Base-by-base conservation (phyloP, 495 filamentous ascomycete species). In the Hyaloscypha hepaticicola region DNA sequence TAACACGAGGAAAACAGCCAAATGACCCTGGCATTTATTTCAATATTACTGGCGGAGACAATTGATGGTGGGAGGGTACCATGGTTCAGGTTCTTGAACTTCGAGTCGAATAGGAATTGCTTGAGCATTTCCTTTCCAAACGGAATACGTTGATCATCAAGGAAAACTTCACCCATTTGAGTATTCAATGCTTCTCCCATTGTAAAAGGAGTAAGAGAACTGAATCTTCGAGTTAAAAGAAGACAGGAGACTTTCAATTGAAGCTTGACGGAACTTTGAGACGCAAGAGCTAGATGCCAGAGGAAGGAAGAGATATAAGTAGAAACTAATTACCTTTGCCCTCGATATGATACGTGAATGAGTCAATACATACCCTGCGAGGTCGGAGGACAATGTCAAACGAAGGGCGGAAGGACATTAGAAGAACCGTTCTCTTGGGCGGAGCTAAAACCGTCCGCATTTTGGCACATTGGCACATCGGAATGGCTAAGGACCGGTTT, bases 11-110 rank as follows among this genome's bases (percentile, higher is more conserved):
- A 69, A 87, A 85, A 12, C 90, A 84, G 21, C 93, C 93, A 74
- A 89, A 97, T 25, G 93, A 92, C 61, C 91, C 91, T 89, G 61
- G 19, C 9, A 34, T 33, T 29, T 4, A 11, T 41, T 21, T 7
- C 29, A 5, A 65, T 25, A 55, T 12, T 22, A 61, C 27, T 22
- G 21, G 27, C n/a, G 58, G n/a, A 34, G 38, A 1, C 9, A 21
- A 34, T 45, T 14, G 41, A 56, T 12, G 51, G 33, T 50, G 49
- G 38, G 38, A 21, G 51, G 14, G 49, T 74, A 92, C 91, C 93
- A 67, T 97, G 90, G 76, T 96, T 96, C 66, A 97, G 77, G 67
- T 92, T 91, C 26, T 80, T 82, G 71, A 84, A 93, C 3, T 77
- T 73, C 0, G 84, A 81, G 64, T 88, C 86, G 58, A 95, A 86